A percentile compares a stretch with the other conserved stretches of the same genome.
Conservation (phyloP, 1,284 basidiomycete species). For the Tremellales sp. region DNA sequence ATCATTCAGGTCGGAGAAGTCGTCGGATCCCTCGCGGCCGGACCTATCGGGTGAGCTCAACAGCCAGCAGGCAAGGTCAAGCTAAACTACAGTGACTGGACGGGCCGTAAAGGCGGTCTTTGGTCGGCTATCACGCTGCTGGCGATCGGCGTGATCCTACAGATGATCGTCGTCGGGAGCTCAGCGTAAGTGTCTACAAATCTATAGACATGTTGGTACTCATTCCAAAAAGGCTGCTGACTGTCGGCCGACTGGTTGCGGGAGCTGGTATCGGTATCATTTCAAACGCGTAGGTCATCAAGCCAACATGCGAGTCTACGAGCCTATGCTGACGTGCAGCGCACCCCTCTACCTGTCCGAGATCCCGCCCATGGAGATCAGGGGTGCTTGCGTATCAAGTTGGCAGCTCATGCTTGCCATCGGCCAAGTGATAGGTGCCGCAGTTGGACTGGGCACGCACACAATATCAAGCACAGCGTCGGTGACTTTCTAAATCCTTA, state of each 20-base stretch:
- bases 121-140: conserved; percentile 38
- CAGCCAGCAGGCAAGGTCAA: neutral
- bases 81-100: conserved; percentile 34
- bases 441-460: conserved; percentile 44
- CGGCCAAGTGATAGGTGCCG: conserved; percentile 50
- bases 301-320: neutral
- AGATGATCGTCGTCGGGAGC: conserved; percentile 43
- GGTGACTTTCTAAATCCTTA: neutral
- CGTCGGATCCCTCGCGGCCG: conserved; percentile 47
- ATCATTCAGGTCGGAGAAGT: conserved; percentile 52
- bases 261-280: conserved; percentile 49
- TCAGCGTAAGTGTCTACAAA: conserved; percentile 23
- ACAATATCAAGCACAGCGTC: conserved; percentile 13
- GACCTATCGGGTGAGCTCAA: conserved; percentile 37
- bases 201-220: too few species aligned
- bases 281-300: conserved; percentile 36
- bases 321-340: conserved; percentile 10
- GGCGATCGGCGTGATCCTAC: conserved; percentile 46
- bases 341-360: conserved; percentile 50
- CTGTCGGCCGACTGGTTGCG: conserved; percentile 48
- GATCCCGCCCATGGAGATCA: conserved; percentile 49
- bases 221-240: conserved; percentile 38
- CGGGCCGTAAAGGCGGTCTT: conserved; percentile 48
- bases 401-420: conserved; percentile 51
- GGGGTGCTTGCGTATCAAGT: conserved; percentile 46